Evolutionary conservation across 2,329 filamentous ascomycete species (phyloP).

Genomic region (Stemphylium lycopersici): DNA sequence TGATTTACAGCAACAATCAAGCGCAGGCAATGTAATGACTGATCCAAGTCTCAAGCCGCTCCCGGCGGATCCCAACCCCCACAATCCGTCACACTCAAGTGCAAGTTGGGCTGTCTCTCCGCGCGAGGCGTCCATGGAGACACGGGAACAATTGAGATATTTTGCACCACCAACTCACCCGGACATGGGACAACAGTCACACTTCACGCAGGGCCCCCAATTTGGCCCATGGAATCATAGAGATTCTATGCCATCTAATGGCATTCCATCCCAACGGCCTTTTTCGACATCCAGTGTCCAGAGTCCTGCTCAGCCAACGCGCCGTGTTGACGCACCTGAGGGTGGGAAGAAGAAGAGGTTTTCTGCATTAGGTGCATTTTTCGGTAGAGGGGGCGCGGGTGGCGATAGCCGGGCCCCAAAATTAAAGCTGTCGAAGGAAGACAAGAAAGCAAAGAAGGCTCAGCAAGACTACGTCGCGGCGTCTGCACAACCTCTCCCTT

Average conservation of each 20-base stretch:
- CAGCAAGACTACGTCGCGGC: constrained; percentile 31
- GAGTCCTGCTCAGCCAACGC: constrained; percentile 18
- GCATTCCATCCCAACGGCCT: constrained; percentile 31
- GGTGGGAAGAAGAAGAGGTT: constrained; percentile 53
- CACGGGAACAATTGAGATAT: constrained; percentile 20
- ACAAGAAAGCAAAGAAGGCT: constrained; percentile 44
- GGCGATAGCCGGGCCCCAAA: constrained; percentile 34
- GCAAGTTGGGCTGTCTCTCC: constrained; percentile 31
- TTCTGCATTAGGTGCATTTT: constrained; percentile 53
- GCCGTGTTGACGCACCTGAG: constrained; percentile 27
- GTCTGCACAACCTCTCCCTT: constrained; percentile 13
- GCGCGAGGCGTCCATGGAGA: constrained; percentile 21
- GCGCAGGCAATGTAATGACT: constrained; percentile 1
- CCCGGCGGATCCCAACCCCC: constrained; percentile 21
- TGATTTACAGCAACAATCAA: constrained; percentile 15
- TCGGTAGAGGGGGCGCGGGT: constrained; percentile 48
- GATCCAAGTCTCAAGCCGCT: constrained; percentile 3
- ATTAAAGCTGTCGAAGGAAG: constrained; percentile 46
- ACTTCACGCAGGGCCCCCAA: constrained; percentile 39
- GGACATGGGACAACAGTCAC: constrained; percentile 38
- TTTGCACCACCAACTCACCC: constrained; percentile 25
- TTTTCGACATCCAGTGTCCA: constrained; percentile 15
- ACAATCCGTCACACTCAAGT: constrained; percentile 24
- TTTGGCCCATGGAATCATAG: constrained; percentile 35
- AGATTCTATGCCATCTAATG: constrained; percentile 28